A percentile compares a stretch with the other conserved stretches of the same genome.
Evolutionary conservation across 495 filamentous ascomycete genomes (phyloP).

Genomic region (Staphylotrichum longicolle): DNA sequence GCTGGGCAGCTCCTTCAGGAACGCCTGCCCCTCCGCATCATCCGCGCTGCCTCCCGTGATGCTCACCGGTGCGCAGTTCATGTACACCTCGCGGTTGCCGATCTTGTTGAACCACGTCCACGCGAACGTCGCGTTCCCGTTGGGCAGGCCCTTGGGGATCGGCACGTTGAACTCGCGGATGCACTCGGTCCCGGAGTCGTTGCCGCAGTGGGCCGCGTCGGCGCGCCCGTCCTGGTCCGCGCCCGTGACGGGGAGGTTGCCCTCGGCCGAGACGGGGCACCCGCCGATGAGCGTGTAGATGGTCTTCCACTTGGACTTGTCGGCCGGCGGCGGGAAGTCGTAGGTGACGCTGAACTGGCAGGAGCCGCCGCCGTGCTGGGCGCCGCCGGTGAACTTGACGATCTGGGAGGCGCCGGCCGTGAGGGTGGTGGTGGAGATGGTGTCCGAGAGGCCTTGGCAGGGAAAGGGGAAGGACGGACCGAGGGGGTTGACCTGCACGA

Average conservation of each 20-base stretch:
- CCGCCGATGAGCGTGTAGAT: constrained; percentile 76
- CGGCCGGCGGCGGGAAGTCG: constrained; percentile 56
- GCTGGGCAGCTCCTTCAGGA: constrained; percentile 46
- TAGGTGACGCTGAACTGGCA: constrained; percentile 81
- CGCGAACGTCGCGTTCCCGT: constrained; percentile 66
- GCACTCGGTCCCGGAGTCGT: constrained; percentile 31
- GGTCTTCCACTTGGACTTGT: constrained; percentile 63
- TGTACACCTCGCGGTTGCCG: constrained; percentile 87
- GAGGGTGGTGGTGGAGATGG: constrained; percentile 39
- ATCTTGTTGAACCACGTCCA: constrained; percentile 91
- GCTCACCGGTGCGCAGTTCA: constrained; percentile 77
- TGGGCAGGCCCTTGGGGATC: constrained; percentile 54
- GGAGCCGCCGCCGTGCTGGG: constrained; percentile 79
- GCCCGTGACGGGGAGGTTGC: constrained; percentile 40
- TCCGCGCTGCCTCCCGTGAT: constrained; percentile 45
- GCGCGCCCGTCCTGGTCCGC: constrained; percentile 25
- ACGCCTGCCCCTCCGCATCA: constrained; percentile 23
- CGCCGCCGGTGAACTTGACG: constrained; percentile 57
- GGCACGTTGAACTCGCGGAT: constrained; percentile 41
- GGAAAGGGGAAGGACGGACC: constrained; percentile 72
- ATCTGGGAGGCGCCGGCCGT: constrained; percentile 50
- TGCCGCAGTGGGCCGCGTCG: constrained; percentile 27
- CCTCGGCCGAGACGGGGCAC: constrained; percentile 55
- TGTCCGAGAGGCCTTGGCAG: constrained; percentile 57
- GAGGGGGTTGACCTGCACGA: constrained; percentile 28